phyloP scores from a whole-genome alignment of 805 yeast species.

The Suhomyces vadensis region DNA sequence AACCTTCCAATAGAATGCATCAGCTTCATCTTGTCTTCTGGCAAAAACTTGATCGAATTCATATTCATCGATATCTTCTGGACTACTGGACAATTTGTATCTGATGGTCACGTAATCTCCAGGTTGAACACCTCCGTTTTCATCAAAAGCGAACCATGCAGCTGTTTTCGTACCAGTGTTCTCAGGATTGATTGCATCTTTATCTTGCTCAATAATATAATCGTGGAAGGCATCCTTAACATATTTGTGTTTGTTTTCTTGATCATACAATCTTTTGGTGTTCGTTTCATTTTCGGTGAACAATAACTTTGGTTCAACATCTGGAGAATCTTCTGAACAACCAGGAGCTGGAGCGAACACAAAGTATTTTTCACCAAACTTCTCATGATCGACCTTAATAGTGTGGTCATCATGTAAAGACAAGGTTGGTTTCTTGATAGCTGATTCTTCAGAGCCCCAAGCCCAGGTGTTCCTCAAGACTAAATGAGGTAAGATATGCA shows the following conservation, averaged over 20 bases:
- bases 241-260: constrained; percentile 57
- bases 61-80: constrained; percentile 63
- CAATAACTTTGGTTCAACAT: constrained; percentile 71
- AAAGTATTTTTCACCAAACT: constrained; percentile 62
- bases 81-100: constrained; percentile 58
- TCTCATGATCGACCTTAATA: constrained; percentile 63
- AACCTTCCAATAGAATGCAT: constrained; percentile 86
- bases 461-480: constrained; percentile 89
- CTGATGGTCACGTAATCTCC: constrained; percentile 86
- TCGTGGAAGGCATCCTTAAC: constrained; percentile 94
- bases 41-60: constrained; percentile 69
- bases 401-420: constrained; percentile 44
- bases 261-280: constrained; percentile 62
- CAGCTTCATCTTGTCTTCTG: constrained; percentile 82
- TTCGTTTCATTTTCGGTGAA: constrained; percentile 93
- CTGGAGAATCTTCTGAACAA: constrained; percentile 52
- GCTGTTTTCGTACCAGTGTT: constrained; percentile 77
- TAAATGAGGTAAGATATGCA: constrained; percentile 82
- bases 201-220: constrained; percentile 60
- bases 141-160: constrained; percentile 81
- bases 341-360: constrained; percentile 84
- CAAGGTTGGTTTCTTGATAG: constrained; percentile 50
- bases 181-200: constrained; percentile 68
- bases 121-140: constrained; percentile 75
- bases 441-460: constrained; percentile 69